These are phyloP conservation scores for Aspergillus carlsbadensis DNA, from an alignment of 495 filamentous ascomycete genomes.

Conservation along the genomic window DNA sequence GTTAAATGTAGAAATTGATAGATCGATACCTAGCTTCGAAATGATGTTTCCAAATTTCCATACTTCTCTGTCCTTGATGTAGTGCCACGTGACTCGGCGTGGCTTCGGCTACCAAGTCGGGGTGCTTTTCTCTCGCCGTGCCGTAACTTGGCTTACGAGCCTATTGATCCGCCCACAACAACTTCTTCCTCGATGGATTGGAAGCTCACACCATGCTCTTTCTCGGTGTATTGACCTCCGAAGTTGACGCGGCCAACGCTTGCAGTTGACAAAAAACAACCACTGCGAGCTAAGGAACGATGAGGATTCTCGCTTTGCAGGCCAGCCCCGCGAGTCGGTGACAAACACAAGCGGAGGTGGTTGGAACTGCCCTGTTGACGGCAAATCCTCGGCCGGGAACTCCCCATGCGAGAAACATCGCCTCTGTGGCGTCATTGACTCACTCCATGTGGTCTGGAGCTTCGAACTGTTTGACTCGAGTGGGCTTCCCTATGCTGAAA, in stretches of 20 bases:
- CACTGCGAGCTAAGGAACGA: not conserved
- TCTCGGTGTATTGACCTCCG: not conserved
- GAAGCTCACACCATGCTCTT: not conserved
- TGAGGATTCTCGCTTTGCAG: not conserved
- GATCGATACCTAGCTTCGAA: not conserved
- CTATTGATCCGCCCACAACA: not conserved
- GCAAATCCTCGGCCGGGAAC: not conserved
- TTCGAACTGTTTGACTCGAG: no score
- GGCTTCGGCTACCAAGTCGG: no score
- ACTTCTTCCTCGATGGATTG: not conserved
- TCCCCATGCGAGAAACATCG: no score
- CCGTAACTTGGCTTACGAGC: not conserved
- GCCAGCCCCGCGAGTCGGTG: no score
- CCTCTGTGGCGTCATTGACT: not conserved
- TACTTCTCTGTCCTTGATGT: not conserved
- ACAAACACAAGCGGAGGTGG: not conserved
- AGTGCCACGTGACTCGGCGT: no score
- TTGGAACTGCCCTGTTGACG: not conserved
- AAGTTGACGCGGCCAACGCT: not conserved
- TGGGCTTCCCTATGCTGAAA: no score
- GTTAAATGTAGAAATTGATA: not conserved
- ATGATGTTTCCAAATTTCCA: not conserved
- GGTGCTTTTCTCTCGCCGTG: not conserved
- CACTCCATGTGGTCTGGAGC: not conserved
- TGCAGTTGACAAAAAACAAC: not conserved